Evolutionary conservation across 495 filamentous ascomycete genomes (phyloP).

Genomic region (Penicillium bialowiezense): DNA sequence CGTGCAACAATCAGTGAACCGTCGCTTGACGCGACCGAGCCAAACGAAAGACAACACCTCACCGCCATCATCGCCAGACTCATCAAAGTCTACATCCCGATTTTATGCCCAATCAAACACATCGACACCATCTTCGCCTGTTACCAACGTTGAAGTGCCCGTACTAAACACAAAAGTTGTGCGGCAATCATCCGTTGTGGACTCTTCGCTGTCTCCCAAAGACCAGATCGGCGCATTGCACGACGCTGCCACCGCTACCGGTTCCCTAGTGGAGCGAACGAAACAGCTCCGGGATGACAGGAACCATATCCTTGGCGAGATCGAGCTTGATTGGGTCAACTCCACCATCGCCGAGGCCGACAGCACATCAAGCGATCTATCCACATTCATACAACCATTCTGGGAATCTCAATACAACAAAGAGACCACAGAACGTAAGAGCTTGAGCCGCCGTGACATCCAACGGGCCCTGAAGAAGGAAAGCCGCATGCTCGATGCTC

Average conservation of each 20-base stretch:
- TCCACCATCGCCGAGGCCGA: conserved; percentile 1
- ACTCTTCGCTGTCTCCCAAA: not conserved
- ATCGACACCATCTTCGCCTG: not conserved
- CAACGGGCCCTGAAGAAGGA: not conserved
- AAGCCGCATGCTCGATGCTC: not conserved
- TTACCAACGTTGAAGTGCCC: not conserved
- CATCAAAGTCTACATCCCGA: not conserved
- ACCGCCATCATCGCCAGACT: not conserved
- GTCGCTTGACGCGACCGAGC: not conserved
- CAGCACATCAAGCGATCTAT: not conserved
- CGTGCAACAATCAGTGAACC: not conserved
- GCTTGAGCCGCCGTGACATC: not conserved
- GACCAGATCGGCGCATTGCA: not conserved
- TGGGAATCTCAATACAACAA: not conserved
- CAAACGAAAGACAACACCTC: not conserved
- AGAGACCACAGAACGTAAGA: not conserved
- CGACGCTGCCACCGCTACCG: not conserved
- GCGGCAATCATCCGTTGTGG: not conserved
- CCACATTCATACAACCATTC: not conserved
- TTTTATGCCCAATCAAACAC: conserved; percentile 1
- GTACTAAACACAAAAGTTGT: not conserved
- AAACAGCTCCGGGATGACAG: not conserved
- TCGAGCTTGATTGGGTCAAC: conserved; percentile 7
- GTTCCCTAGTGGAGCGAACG: not conserved
- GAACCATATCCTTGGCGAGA: not conserved